Base-by-base conservation (phyloP, 2,329 filamentous ascomycete species). In the Coniochaeta sp. region DNA sequence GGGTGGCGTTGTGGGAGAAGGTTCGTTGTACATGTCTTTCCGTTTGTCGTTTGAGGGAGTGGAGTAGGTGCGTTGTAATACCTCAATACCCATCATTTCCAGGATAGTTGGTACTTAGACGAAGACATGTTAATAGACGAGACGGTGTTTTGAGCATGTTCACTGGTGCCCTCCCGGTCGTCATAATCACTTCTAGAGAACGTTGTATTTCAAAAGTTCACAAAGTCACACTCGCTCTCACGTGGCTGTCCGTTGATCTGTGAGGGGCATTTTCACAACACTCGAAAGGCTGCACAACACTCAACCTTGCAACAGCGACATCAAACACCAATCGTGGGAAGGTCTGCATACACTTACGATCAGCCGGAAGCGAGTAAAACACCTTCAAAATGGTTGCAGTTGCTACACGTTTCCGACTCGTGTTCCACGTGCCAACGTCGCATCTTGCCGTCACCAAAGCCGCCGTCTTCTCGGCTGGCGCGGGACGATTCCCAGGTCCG, bases 391-490 rank as follows among this genome's bases (percentile, higher is more conserved):
- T 52, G 47, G 47, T 24, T 26, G 26, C 47, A 9, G 26, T 24
- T 24, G 26, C 26, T 17, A 52, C 54, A 24, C 54, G 54, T 8
- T 56, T 56, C 54, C 31, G 54, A 61, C 76, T 85, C 43, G 70
- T 83, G 60, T 85, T 85, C 67, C 77, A 78, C 71, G 79, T 77
- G 0, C 82, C 82, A 0, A 66, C 72, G 0, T 26, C 73, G 6
- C 71, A 72, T 22, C 72, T 81, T n/a, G 72, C 73, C n/a, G 73
- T 73, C 14, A 81, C 80, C 70, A 86, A 86, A 69, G 61, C 72
- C 0, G 83, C 83, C 62, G 74, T 86, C 65, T 85, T 86, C 68
- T 74, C 74, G n/a, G 80, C 81, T 17, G 82, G 83, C n/a, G 83
- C 82, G 2, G 83, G 83, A 28, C 72, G 77, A 12, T 82, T 80